Evolutionary conservation across 2,329 filamentous ascomycete species (phyloP).

Genomic region (Diaporthe caulivora): DNA sequence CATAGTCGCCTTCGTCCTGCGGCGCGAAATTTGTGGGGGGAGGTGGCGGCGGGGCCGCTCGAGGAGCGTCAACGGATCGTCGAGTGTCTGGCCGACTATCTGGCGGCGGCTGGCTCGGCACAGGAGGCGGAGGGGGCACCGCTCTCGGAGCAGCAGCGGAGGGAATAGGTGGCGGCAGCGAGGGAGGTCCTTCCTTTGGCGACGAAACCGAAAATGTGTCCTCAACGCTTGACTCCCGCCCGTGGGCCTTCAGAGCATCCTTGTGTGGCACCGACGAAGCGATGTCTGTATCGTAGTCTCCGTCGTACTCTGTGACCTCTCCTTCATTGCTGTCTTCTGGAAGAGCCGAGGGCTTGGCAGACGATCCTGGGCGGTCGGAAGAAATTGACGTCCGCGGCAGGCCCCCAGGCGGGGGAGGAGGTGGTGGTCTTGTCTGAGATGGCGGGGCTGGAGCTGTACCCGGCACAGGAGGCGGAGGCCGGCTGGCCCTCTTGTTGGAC

Average conservation of each 20-base stretch:
- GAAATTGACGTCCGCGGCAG: constrained; percentile 70
- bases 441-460: constrained; percentile 62
- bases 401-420: constrained; percentile 72
- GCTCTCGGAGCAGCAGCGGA: constrained; percentile 66
- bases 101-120: constrained; percentile 70
- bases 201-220: constrained; percentile 73
- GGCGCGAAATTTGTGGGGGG: constrained; percentile 59
- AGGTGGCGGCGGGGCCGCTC: constrained; percentile 76
- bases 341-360: constrained; percentile 55
- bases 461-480: constrained; percentile 72
- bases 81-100: constrained; percentile 60
- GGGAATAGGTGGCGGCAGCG: constrained; percentile 68
- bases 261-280: constrained; percentile 94
- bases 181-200: constrained; percentile 61
- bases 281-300: constrained; percentile 98
- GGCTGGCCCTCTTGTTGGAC: constrained; percentile 66
- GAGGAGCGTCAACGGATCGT: constrained; percentile 77
- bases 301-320: constrained; percentile 93
- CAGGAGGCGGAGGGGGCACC: constrained; percentile 68
- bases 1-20: constrained; percentile 76
- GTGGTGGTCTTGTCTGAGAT: constrained; percentile 71
- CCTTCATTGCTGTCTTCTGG: constrained; percentile 79
- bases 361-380: constrained; percentile 61
- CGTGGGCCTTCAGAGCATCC: constrained; percentile 88
- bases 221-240: constrained; percentile 81